Base-by-base conservation (phyloP, 257 asterid genomes). In the Henckelia pumila region DNA sequence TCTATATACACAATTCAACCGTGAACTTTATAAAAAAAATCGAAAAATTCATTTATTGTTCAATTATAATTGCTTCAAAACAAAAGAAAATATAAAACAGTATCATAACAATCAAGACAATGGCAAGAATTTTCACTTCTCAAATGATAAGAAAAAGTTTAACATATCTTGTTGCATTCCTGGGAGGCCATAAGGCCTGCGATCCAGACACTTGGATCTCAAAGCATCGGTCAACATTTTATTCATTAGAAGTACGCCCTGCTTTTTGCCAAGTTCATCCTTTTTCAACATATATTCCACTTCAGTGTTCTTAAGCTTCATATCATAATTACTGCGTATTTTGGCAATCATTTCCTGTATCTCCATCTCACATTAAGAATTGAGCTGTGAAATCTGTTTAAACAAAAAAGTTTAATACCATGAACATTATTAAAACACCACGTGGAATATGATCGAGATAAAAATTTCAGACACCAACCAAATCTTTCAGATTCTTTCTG, bases 311-410 rank as follows among this genome's bases (percentile, higher is more conserved):
- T 73, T 76, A 59, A 63, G 58, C 75, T 84, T 92, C 76, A 75
- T 72, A 49, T 80, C 76, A 24, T 84, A 89, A 61, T 84, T 82
- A 7, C 23, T 64, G 24, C 70, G 81, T 61, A 89, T 68, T 79
- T 83, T 77, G 66, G 82, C 77, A 64, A 69, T 23, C 71, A 66
- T 32, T 75, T 88, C 89, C 69, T 61, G 75, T 14, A 86, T 74
- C 85, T 87, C 92, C 81, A 80, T 89, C 71, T 75, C 86, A 66
- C 81, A 76, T 17, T 85, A 88, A 61, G 87, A 80, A 72, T 75
- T 72, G 74, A 84, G 67, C 64, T 7, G 74, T 53, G 56, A 65
- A 19, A 76, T 76, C 98, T 92, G 87, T 68, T 56, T 16, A 63
- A 68, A 58, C 49, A 47, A 47, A 75, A 58, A 35, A 10, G 26